A percentile compares a stretch with the other conserved stretches of the same genome.
Evolutionary conservation across 2,329 filamentous ascomycete species (phyloP).

Genomic region (Clonostachys chloroleuca): DNA sequence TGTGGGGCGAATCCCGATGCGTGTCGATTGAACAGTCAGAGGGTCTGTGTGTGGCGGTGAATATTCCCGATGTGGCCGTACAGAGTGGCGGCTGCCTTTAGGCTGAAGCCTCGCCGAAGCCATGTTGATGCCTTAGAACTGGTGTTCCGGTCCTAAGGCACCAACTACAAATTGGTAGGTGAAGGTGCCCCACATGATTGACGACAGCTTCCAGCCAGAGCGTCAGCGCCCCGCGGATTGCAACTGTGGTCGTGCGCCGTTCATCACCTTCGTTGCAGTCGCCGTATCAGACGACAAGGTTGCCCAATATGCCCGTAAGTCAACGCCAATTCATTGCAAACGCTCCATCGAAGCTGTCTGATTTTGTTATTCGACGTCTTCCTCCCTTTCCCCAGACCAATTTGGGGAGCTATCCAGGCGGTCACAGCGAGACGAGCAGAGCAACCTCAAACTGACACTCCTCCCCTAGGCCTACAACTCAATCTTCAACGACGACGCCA

Average conservation of each 20-base stretch:
- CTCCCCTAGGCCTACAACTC: conserved; percentile 83
- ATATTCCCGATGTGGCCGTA: no score
- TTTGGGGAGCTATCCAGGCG: background rate
- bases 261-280: background rate
- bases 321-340: background rate
- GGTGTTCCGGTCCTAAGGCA: conserved; percentile 8
- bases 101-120: no score
- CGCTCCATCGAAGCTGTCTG: conserved; percentile 1
- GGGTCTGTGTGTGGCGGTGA: no score
- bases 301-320: conserved; percentile 43
- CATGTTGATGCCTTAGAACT: no score
- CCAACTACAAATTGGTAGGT: conserved; percentile 7
- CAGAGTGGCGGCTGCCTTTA: no score
- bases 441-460: background rate
- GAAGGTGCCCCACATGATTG: conserved; percentile 19
- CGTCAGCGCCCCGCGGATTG: conserved; percentile 18
- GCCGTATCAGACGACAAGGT: conserved; percentile 6
- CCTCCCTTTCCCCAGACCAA: background rate
- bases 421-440: conserved; percentile 1
- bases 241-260: conserved; percentile 8
- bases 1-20: no score
- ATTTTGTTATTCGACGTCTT: background rate
- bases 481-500: conserved; percentile 86
- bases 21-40: no score
- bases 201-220: conserved; percentile 22